These are phyloP conservation scores for Aspergillus eucalypticola DNA, from an alignment of 2,329 filamentous ascomycete species.

Conservation along the genomic window DNA sequence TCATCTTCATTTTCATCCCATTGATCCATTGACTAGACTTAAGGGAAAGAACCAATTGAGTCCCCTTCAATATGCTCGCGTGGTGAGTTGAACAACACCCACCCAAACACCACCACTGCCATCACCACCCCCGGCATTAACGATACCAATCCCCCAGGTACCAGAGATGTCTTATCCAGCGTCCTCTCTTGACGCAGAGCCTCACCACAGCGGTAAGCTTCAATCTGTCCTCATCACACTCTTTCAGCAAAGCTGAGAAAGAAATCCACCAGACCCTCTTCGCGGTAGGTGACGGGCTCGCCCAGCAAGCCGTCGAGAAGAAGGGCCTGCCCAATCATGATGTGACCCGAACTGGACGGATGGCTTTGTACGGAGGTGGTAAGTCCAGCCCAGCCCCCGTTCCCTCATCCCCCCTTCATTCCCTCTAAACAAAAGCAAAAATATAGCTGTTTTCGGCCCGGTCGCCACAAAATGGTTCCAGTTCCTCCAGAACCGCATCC, in stretches of 20 bases:
- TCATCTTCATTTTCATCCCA: neutral
- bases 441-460: conserved; percentile 18
- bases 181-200: conserved; percentile 20
- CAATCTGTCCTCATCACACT: too few relatives aligned
- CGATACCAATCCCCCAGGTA: conserved; percentile 9
- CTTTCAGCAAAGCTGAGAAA: neutral
- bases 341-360: conserved; percentile 7
- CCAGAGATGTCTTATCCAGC: conserved; percentile 15
- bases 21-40: too few relatives aligned
- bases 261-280: conserved; percentile 7
- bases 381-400: neutral
- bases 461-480: conserved; percentile 22
- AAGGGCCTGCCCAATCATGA: conserved; percentile 15
- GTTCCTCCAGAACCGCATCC: conserved; percentile 14
- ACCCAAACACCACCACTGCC: neutral
- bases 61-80: neutral
- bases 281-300: conserved; percentile 17
- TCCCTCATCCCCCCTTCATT: too few relatives aligned
- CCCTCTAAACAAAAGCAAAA: neutral
- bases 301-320: conserved; percentile 20
- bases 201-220: conserved; percentile 17
- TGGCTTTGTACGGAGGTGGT: conserved; percentile 20
- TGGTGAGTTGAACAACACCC: neutral
- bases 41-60: neutral
- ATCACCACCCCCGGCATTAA: neutral